These are phyloP conservation scores for Murraya koenigii DNA, from an alignment of 345 rosid species.

Conservation along the genomic window DNA sequence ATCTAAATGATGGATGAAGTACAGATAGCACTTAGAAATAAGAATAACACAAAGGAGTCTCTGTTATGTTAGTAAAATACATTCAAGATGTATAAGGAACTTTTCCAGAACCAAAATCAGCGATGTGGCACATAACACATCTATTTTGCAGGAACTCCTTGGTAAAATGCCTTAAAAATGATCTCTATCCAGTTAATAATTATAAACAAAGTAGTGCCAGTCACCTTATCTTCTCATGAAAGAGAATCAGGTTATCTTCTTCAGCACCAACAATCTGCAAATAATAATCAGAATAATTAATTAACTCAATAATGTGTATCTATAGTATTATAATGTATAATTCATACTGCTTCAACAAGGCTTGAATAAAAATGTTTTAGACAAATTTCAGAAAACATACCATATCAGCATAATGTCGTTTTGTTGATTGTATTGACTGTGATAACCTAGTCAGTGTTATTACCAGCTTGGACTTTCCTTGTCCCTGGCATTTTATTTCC, in stretches of 20 bases:
- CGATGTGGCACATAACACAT: background rate
- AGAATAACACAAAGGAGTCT: conserved; percentile 22
- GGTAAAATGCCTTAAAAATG: conserved; percentile 12
- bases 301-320: conserved; percentile 17
- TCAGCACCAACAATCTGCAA: conserved; percentile 85
- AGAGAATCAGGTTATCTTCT: conserved; percentile 81
- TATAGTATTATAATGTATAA: background rate
- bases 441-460: conserved; percentile 76
- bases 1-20: conserved; percentile 19
- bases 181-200: background rate
- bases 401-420: conserved; percentile 92
- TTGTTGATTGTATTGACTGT: conserved; percentile 51
- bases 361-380: background rate
- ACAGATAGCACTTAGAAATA: conserved; percentile 15
- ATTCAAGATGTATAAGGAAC: background rate
- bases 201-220: conserved; percentile 9
- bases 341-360: background rate
- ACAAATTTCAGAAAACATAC: conserved; percentile 32
- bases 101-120: background rate
- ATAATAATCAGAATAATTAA: conserved; percentile 14
- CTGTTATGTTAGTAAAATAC: background rate
- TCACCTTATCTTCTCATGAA: conserved; percentile 94
- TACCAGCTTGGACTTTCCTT: conserved; percentile 52
- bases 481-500: conserved; percentile 57
- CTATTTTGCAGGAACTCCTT: conserved; percentile 5